phyloP scores from a whole-genome alignment of 768 basidiomycete species.

The Amanita phalloides region DNA sequence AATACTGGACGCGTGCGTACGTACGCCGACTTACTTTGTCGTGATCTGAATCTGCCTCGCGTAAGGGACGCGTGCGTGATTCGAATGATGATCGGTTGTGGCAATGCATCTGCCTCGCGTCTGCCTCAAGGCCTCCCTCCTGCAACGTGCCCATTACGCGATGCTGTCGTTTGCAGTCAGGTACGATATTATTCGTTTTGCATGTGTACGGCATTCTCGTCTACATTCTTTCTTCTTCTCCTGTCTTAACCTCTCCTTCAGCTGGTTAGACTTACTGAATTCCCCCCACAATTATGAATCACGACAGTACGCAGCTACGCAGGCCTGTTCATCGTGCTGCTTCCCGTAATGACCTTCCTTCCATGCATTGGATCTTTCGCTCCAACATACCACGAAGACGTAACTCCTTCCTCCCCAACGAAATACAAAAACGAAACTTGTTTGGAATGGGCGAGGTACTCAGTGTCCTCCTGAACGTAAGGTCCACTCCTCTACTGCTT shows the following conservation, averaged over 20 bases:
- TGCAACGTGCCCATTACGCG: background rate
- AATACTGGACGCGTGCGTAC: background rate
- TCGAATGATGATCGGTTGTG: background rate
- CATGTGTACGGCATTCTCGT: background rate
- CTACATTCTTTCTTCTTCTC: background rate
- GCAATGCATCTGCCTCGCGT: background rate
- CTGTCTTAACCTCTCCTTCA: background rate
- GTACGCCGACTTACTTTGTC: background rate
- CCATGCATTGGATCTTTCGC: slow-evolving; percentile 68
- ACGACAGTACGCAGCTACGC: slow-evolving; percentile 16
- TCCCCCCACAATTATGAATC: slow-evolving; percentile 11
- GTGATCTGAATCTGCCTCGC: too few species aligned
- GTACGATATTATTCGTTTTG: background rate
- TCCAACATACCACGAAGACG: slow-evolving; percentile 62
- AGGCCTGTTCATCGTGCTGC: slow-evolving; percentile 13
- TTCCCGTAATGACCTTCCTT: slow-evolving; percentile 17
- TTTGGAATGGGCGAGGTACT: slow-evolving; percentile 78
- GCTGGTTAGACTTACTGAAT: background rate
- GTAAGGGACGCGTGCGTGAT: too few species aligned
- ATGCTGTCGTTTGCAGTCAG: background rate
- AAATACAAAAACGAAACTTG: slow-evolving; percentile 58
- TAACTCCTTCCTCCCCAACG: slow-evolving; percentile 45
- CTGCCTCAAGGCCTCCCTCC: background rate
- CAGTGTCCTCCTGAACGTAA: slow-evolving; percentile 63
- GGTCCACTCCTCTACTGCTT: slow-evolving; percentile 14